Base-by-base conservation (phyloP, 495 filamentous ascomycete species). In the Trichoderma virens region DNA sequence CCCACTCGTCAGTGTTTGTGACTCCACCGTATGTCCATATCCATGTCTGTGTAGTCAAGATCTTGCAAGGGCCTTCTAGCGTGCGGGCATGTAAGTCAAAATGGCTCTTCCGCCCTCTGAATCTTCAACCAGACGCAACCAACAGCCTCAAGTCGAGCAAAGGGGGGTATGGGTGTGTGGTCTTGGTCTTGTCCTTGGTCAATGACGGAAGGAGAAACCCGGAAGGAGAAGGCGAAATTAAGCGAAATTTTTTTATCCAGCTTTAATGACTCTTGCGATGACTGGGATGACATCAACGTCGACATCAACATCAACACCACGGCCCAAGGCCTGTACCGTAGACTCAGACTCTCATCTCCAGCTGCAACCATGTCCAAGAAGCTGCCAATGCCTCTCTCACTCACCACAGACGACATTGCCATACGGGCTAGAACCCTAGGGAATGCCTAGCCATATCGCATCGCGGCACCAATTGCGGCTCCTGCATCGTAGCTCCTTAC, bases 401-500 rank as follows among this genome's bases (percentile, higher is more conserved):
- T n/a, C n/a, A n/a, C n/a, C n/a, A n/a, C n/a, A n/a, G n/a, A n/a
- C n/a, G n/a, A n/a, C n/a, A n/a, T n/a, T n/a, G n/a, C n/a, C n/a
- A n/a, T n/a, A 47, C 43, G 20, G 43, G 6, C 34, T 47, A 18
- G 43, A 5, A 20, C 43, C n/a, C n/a, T n/a, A 20, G 43, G 8
- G 5, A 2, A 25, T 20, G 18, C 5, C 43, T 7, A 23, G 43
- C 43, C 27, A 16, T 56, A 28, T 30, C 25, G 7, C 51, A 30
- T 56, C 51, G 30, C 25, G 25, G 51, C 51, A 56, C 51, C 51
- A 28, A 27, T 56, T 56, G 51, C 51, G 51, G 51, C 51, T 56
- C 23, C 51, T 56, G 51, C 51, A 56, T 56, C 11, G 27, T 56
- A 30, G 51, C 51, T 56, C 45, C 45, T 25, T 16, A 25, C 20